A percentile compares a stretch with the other conserved stretches of the same genome.
phyloP scores from a whole-genome alignment of 495 filamentous ascomycete species.

The Neurospora pannonica region DNA sequence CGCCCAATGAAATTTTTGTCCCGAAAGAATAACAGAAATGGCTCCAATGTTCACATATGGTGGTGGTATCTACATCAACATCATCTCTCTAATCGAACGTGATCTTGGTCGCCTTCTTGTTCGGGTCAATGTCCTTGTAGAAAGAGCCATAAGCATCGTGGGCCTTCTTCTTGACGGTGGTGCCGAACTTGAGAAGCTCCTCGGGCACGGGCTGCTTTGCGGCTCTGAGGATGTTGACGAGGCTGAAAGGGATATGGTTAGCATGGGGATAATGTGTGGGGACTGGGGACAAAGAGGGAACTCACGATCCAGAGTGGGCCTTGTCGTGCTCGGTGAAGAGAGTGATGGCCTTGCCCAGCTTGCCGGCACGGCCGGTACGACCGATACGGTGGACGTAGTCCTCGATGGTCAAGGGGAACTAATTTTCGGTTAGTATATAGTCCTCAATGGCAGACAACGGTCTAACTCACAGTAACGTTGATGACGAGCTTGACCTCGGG shows the following conservation, averaged over 20 bases:
- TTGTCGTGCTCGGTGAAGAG: slow-evolving; percentile 95
- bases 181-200: slow-evolving; percentile 82
- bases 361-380: slow-evolving; percentile 85
- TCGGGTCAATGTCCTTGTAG: slow-evolving; percentile 70
- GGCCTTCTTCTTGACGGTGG: slow-evolving; percentile 97
- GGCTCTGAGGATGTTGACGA: slow-evolving; percentile 86
- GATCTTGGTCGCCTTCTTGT: slow-evolving; percentile 83
- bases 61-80: neutral
- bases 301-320: slow-evolving; percentile 71
- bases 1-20: neutral
- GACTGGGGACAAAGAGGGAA: slow-evolving; percentile 13
- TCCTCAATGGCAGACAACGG: too few relatives aligned
- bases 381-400: slow-evolving; percentile 98
- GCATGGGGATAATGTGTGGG: neutral
- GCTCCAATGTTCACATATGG: neutral
- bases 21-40: slow-evolving; percentile 12
- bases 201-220: slow-evolving; percentile 86
- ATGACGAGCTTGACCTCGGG: slow-evolving; percentile 87
- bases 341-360: slow-evolving; percentile 81
- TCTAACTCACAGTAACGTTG: slow-evolving; percentile 64
- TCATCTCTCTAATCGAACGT: slow-evolving; percentile 59
- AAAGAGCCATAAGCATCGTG: slow-evolving; percentile 90
- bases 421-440: too few relatives aligned
- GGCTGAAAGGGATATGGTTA: slow-evolving; percentile 16
- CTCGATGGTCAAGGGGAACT: slow-evolving; percentile 63